Conservation (phyloP, 1,139 yeast genomes). For the Candida sp. region DNA sequence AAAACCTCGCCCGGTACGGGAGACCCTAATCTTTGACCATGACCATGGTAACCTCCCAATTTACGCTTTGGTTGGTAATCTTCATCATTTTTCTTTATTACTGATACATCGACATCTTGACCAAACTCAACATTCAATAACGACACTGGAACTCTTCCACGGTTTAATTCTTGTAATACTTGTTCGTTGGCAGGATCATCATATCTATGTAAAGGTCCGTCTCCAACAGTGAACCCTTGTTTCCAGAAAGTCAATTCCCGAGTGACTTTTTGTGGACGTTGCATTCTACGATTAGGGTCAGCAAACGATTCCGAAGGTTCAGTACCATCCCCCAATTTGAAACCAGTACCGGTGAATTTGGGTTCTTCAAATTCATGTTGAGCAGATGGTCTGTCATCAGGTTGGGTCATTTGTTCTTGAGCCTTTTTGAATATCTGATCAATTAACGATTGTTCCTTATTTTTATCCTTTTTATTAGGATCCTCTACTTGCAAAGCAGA, state of each 20-base stretch:
- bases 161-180: conserved; percentile 74
- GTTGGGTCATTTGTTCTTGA: conserved; percentile 38
- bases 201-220: conserved; percentile 79
- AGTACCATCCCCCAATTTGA: conserved; percentile 69
- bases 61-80: conserved; percentile 66
- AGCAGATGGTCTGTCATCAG: conserved; percentile 45
- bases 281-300: conserved; percentile 23
- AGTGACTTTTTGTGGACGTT: conserved; percentile 50
- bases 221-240: conserved; percentile 94
- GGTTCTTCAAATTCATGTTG: conserved; percentile 12
- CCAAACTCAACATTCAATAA: conserved; percentile 81
- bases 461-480: conserved; percentile 69
- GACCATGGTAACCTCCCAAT: conserved; percentile 72
- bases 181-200: conserved; percentile 86
- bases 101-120: conserved; percentile 94
- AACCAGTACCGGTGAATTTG: conserved; percentile 70
- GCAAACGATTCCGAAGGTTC: conserved; percentile 36
- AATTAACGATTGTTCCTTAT: conserved; percentile 42
- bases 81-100: conserved; percentile 77
- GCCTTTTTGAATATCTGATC: conserved; percentile 47
- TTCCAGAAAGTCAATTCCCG: conserved; percentile 92
- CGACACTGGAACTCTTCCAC: conserved; percentile 91
- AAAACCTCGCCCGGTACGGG: conserved; percentile 72
- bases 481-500: conserved; percentile 93
- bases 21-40: conserved; percentile 88